Evolutionary conservation across 2,329 filamentous ascomycete species (phyloP).

Genomic region (Verruconis gallopava): DNA sequence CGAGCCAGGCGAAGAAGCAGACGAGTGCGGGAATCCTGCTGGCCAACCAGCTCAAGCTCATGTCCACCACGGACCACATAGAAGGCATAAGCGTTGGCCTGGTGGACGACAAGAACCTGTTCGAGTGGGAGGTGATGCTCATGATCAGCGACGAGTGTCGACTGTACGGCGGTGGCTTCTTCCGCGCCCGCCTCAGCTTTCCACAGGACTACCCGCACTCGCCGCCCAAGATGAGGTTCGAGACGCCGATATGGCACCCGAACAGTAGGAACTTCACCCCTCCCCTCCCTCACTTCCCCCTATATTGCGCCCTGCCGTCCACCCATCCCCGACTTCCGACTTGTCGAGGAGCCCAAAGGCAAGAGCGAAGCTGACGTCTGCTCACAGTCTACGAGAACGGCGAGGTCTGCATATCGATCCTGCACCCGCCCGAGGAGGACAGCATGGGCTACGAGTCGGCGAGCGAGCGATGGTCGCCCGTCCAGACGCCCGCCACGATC

Average conservation of each 20-base stretch:
- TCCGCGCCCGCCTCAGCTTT: constrained; percentile 73
- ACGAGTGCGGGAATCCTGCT: constrained; percentile 55
- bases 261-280: constrained; percentile 46
- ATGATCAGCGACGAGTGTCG: constrained; percentile 95
- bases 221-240: constrained; percentile 81
- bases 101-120: constrained; percentile 71
- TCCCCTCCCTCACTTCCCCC: constrained; percentile 54
- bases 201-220: constrained; percentile 74
- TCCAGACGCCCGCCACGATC: constrained; percentile 92
- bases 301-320: too few species aligned
- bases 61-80: constrained; percentile 82
- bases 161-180: constrained; percentile 92
- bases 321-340: constrained; percentile 53
- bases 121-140: constrained; percentile 97
- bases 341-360: background rate
- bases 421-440: constrained; percentile 91
- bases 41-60: constrained; percentile 78
- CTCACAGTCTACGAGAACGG: constrained; percentile 63
- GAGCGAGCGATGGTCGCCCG: constrained; percentile 83
- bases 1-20: too few species aligned
- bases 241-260: constrained; percentile 79
- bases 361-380: background rate
- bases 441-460: constrained; percentile 87
- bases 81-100: constrained; percentile 90
- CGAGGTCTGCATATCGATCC: constrained; percentile 89